Evolutionary conservation across 495 filamentous ascomycete species (phyloP).

Genomic region (Trichoderma gamsii): DNA sequence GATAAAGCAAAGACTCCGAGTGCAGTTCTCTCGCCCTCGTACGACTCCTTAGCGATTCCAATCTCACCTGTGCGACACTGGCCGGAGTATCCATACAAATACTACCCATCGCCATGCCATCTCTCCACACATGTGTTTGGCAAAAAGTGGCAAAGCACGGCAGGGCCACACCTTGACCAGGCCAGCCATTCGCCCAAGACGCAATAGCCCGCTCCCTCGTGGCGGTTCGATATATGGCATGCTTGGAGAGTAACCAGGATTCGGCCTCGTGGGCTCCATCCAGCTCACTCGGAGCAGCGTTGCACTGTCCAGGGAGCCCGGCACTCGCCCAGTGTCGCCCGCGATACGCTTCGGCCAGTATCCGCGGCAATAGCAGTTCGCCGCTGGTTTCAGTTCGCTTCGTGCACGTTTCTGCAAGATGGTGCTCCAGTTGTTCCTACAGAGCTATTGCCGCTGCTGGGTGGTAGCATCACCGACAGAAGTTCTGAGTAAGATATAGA

Average conservation of each 20-base stretch:
- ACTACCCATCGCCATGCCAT: background rate
- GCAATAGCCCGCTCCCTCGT: background rate
- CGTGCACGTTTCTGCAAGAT: background rate
- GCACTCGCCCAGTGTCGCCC: too few relatives aligned
- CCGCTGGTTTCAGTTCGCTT: background rate
- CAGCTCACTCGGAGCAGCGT: background rate
- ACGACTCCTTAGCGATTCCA: too few relatives aligned
- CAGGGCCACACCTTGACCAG: background rate
- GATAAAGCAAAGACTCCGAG: too few relatives aligned
- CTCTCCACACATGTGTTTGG: background rate
- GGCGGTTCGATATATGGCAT: background rate
- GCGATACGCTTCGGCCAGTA: too few relatives aligned
- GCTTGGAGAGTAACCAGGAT: background rate
- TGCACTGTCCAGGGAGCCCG: too few relatives aligned
- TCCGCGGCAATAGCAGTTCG: background rate
- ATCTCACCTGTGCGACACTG: too few relatives aligned
- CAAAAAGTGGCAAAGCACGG: background rate
- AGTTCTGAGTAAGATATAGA: background rate
- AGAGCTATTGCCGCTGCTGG: background rate
- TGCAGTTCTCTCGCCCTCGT: too few relatives aligned
- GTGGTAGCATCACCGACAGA: too few relatives aligned
- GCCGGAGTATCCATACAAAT: too few relatives aligned
- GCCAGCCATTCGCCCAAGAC: background rate
- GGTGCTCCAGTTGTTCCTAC: background rate
- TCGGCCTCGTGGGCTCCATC: background rate